Evolutionary conservation across 1,139 yeast genomes (phyloP).

Genomic region (Trichomonascaceae sp.): DNA sequence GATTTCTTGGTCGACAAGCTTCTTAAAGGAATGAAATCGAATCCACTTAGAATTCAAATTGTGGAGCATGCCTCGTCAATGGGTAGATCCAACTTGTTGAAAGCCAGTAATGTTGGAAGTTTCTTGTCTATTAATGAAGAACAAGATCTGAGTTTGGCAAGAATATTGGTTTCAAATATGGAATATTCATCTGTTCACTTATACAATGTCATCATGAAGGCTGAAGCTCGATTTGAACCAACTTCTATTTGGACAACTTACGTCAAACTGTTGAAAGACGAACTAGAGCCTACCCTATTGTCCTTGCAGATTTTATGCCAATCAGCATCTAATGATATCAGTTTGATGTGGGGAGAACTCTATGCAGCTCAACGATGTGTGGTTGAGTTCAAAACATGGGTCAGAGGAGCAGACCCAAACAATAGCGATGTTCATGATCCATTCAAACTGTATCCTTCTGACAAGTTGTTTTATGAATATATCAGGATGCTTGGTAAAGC

Average conservation of each 20-base stretch:
- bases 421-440: slow-evolving; percentile 29
- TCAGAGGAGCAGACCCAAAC: slow-evolving; percentile 26
- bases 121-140: slow-evolving; percentile 2
- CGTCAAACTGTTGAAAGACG: slow-evolving; percentile 14
- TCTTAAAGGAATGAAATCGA: slow-evolving; percentile 16
- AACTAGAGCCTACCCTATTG: slow-evolving; percentile 22
- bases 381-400: slow-evolving; percentile 46
- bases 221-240: slow-evolving; percentile 18
- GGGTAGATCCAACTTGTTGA: not conserved
- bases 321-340: slow-evolving; percentile 23
- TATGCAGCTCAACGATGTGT: slow-evolving; percentile 59
- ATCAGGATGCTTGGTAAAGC: slow-evolving; percentile 45
- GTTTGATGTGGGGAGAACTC: slow-evolving; percentile 41
- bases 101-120: slow-evolving; percentile 1
- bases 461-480: slow-evolving; percentile 46
- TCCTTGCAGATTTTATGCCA: slow-evolving; percentile 23
- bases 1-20: slow-evolving; percentile 20
- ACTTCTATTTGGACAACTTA: slow-evolving; percentile 27
- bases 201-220: slow-evolving; percentile 17
- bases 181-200: slow-evolving; percentile 4
- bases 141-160: slow-evolving; percentile 5
- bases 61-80: slow-evolving; percentile 1
- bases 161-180: slow-evolving; percentile 6
- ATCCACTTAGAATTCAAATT: slow-evolving; percentile 4
- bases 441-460: slow-evolving; percentile 40